Conservation (phyloP, 768 basidiomycete species). For the Crepidotus variabilis region DNA sequence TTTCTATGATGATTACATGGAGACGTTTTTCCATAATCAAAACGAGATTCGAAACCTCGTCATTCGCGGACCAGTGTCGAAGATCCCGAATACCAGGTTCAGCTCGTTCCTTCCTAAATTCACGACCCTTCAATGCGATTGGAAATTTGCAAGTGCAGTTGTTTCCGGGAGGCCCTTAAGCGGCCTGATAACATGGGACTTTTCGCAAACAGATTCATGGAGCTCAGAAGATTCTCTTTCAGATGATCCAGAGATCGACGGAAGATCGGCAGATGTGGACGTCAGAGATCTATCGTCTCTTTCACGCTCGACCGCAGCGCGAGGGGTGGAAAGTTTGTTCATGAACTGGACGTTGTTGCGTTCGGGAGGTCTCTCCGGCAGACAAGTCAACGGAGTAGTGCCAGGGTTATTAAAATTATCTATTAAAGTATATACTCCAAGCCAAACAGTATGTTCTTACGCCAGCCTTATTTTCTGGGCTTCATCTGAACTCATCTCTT, state of each 20-base stretch:
- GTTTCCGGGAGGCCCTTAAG: not conserved
- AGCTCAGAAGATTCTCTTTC: not conserved
- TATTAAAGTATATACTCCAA: not conserved
- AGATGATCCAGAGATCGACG: not conserved
- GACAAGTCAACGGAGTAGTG: not conserved
- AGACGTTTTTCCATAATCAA: not conserved
- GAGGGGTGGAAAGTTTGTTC: not conserved
- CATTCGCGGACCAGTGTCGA: not conserved
- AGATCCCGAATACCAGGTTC: not conserved
- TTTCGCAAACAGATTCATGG: not conserved
- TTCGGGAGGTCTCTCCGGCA: not conserved
- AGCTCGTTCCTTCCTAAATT: not conserved
- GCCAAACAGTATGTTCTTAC: not conserved
- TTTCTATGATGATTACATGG: not conserved
- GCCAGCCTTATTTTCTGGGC: no score
- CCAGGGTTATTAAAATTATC: not conserved
- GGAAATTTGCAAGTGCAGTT: not conserved
- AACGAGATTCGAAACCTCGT: not conserved
- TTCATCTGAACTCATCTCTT: not conserved
- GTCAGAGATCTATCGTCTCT: not conserved
- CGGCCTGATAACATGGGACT: not conserved
- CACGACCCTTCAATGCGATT: not conserved
- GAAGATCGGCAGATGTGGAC: not conserved
- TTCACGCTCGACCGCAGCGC: not conserved
- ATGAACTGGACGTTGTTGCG: not conserved